These are phyloP conservation scores for Buddleja alternifolia DNA, from an alignment of 257 asterid species.

Conservation along the genomic window DNA sequence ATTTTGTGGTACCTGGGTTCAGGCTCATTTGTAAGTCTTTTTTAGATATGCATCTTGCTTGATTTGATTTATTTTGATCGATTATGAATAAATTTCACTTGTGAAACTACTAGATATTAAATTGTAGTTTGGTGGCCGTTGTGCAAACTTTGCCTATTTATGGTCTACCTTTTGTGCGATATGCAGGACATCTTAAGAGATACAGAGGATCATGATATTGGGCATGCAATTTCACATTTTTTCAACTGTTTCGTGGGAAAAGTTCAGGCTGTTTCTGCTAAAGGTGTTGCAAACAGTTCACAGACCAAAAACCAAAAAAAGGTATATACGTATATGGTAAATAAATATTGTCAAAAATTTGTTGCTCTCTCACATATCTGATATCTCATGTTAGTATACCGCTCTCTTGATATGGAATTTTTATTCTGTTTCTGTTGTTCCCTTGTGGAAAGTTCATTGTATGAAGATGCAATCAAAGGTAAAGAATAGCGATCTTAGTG, in stretches of 20 bases:
- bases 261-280: conserved; percentile 45
- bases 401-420: background rate
- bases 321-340: conserved; percentile 37
- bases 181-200: conserved; percentile 83
- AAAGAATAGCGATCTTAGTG: background rate
- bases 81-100: background rate
- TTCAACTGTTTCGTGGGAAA: conserved; percentile 80
- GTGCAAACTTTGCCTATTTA: conserved; percentile 16
- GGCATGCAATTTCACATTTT: conserved; percentile 70
- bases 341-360: background rate
- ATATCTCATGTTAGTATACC: conserved; percentile 6
- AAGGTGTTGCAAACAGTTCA: conserved; percentile 48
- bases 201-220: conserved; percentile 87
- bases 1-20: background rate
- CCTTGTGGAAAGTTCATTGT: conserved; percentile 1
- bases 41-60: conserved; percentile 8
- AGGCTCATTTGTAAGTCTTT: background rate
- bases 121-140: conserved; percentile 9
- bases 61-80: background rate
- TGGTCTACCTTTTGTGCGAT: background rate
- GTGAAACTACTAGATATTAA: conserved; percentile 11
- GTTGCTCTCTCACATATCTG: background rate
- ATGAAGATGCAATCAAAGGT: conserved; percentile 4
- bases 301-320: conserved; percentile 66
- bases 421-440: background rate